Conservation (phyloP, 1,284 basidiomycete genomes). For the Tilletiaria anomala region DNA sequence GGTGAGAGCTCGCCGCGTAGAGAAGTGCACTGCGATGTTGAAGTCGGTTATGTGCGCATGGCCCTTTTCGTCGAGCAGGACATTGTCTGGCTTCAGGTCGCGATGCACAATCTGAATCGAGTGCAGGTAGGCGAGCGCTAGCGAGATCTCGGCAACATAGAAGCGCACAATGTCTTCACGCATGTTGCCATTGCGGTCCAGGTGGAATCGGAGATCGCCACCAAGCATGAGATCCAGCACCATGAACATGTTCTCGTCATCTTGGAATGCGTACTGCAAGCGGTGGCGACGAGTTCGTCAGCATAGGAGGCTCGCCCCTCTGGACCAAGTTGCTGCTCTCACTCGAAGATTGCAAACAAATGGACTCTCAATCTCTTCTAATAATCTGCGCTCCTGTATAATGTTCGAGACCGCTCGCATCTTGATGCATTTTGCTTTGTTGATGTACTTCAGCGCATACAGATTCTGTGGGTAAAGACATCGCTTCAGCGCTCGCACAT, state of each 20-base stretch:
- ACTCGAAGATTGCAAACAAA: slow-evolving; percentile 77
- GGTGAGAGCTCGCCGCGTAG: slow-evolving; percentile 65
- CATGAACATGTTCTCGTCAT: slow-evolving; percentile 96
- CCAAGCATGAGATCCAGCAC: slow-evolving; percentile 92
- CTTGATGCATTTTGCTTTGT: slow-evolving; percentile 88
- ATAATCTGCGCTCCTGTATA: slow-evolving; percentile 53
- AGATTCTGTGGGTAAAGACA: slow-evolving; percentile 39
- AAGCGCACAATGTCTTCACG: slow-evolving; percentile 71
- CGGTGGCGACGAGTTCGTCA: no score
- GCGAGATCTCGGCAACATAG: slow-evolving; percentile 75
- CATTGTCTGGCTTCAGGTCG: slow-evolving; percentile 92
- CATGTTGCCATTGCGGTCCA: slow-evolving; percentile 63
- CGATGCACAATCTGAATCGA: slow-evolving; percentile 74
- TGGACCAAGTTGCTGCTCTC: no score
- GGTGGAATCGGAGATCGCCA: slow-evolving; percentile 81
- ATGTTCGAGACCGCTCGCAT: slow-evolving; percentile 96
- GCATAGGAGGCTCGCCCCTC: no score
- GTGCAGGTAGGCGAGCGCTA: slow-evolving; percentile 77
- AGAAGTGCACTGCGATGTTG: slow-evolving; percentile 95
- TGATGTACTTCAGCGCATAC: slow-evolving; percentile 97
- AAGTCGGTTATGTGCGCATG: slow-evolving; percentile 96
- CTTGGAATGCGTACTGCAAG: slow-evolving; percentile 75
- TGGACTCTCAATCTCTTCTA: slow-evolving; percentile 70
- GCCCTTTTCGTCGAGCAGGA: slow-evolving; percentile 75
- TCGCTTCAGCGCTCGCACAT: neutral